A percentile compares a stretch with the other conserved stretches of the same genome.
These are phyloP conservation scores for Ambispora gerdemannii DNA, from an alignment of 192 early-diverging fungal genomes.

Conservation along the genomic window DNA sequence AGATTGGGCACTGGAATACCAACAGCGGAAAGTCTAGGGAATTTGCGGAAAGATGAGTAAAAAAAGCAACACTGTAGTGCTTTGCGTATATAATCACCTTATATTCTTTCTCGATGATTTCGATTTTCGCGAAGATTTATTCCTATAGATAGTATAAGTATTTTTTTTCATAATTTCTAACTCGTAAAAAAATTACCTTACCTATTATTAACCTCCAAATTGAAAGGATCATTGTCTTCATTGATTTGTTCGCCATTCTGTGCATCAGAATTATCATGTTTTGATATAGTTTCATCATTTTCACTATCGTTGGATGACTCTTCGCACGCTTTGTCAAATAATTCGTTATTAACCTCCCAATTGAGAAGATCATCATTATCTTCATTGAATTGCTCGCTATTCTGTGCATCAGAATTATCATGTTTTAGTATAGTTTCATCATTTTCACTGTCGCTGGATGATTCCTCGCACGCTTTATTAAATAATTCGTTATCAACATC, in stretches of 20 bases:
- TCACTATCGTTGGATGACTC: too few relatives aligned
- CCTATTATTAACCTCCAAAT: background rate
- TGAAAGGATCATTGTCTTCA: background rate
- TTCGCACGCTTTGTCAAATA: background rate
- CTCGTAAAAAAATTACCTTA: background rate
- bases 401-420: too few relatives aligned
- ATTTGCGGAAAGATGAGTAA: background rate
- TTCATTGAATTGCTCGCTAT: background rate
- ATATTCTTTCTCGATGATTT: too few relatives aligned
- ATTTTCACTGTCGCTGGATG: background rate
- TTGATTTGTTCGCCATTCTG: too few relatives aligned
- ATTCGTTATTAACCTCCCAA: background rate
- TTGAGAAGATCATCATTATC: background rate
- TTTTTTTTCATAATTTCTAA: background rate
- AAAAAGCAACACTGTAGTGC: background rate
- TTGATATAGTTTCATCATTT: too few relatives aligned
- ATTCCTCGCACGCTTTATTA: slow-evolving; percentile 19
- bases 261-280: too few relatives aligned
- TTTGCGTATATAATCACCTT: too few relatives aligned
- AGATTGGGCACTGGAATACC: slow-evolving; percentile 13
- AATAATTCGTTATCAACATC: background rate
- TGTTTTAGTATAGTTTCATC: background rate
- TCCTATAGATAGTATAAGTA: background rate
- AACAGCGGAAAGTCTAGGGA: background rate
- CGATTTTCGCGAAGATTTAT: background rate